Percentiles rank a stretch among this genome's conserved stretches.
These are phyloP conservation scores for Alternaria conjuncta DNA, from an alignment of 2,329 filamentous ascomycete species.

Conservation along the genomic window DNA sequence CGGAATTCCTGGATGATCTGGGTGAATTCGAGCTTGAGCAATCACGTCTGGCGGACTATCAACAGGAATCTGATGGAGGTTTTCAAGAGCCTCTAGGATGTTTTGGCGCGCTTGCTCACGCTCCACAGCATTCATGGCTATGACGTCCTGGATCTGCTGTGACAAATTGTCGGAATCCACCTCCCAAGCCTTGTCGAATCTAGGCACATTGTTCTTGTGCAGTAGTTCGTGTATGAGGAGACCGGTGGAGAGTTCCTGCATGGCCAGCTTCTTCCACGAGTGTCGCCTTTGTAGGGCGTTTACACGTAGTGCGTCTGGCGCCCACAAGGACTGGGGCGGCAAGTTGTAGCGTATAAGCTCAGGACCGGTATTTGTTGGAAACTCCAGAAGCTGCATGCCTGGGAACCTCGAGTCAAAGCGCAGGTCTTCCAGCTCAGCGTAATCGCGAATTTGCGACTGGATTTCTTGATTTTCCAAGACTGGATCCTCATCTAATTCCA, in stretches of 20 bases:
- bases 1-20: constrained; percentile 27
- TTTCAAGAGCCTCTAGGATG: constrained; percentile 24
- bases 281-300: constrained; percentile 42
- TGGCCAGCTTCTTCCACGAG: constrained; percentile 52
- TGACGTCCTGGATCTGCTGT: constrained; percentile 26
- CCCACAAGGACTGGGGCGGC: constrained; percentile 56
- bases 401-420: constrained; percentile 38
- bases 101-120: constrained; percentile 12
- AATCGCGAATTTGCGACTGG: constrained; percentile 17
- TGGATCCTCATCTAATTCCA: constrained; percentile 34
- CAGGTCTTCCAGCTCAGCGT: constrained; percentile 30
- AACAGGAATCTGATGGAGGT: constrained; percentile 15
- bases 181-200: constrained; percentile 1
- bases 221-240: constrained; percentile 49
- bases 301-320: constrained; percentile 38
- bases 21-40: constrained; percentile 9
- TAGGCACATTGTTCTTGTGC: constrained; percentile 14
- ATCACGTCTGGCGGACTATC: constrained; percentile 20
- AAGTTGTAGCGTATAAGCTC: constrained; percentile 39
- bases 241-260: constrained; percentile 50
- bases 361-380: constrained; percentile 52
- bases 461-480: constrained; percentile 21
- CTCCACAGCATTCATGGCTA: constrained; percentile 1
- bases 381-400: constrained; percentile 33
- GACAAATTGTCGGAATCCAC: constrained; percentile 20